Percentiles rank a stretch among this genome's conserved stretches.
These are phyloP conservation scores for Calonectria honghensis DNA, from an alignment of 2,329 filamentous ascomycete species.

Conservation along the genomic window DNA sequence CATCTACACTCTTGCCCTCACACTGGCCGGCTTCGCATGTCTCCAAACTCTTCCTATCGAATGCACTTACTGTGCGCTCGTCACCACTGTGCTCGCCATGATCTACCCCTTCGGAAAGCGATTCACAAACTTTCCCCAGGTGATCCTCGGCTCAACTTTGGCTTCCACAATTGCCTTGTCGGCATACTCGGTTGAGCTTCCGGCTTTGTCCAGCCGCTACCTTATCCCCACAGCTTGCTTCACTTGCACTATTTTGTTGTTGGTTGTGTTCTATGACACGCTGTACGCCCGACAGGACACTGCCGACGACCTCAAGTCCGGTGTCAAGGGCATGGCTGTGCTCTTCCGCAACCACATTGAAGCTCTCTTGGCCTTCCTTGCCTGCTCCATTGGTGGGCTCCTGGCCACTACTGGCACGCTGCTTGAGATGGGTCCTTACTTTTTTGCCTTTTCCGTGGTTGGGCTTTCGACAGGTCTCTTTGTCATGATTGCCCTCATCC, in stretches of 20 bases:
- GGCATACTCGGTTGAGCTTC: constrained; percentile 42
- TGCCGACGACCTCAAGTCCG: constrained; percentile 59
- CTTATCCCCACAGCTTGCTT: constrained; percentile 46
- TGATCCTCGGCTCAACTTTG: constrained; percentile 70
- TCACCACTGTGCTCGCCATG: constrained; percentile 64
- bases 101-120: constrained; percentile 72
- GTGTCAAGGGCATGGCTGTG: constrained; percentile 59
- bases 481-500: constrained; percentile 41
- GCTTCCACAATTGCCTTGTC: constrained; percentile 57
- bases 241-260: constrained; percentile 49
- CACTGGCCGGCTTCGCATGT: constrained; percentile 15
- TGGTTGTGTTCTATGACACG: constrained; percentile 60
- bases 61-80: constrained; percentile 59
- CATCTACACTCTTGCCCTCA: constrained; percentile 48
- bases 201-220: constrained; percentile 41
- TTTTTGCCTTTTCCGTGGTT: constrained; percentile 45
- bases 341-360: constrained; percentile 48
- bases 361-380: constrained; percentile 39
- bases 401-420: constrained; percentile 35
- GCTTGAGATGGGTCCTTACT: constrained; percentile 39
- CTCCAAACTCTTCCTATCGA: constrained; percentile 36
- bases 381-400: constrained; percentile 38
- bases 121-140: constrained; percentile 71
- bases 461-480: constrained; percentile 39
- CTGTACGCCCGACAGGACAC: constrained; percentile 62